Base-by-base conservation (phyloP, 495 filamentous ascomycete genomes). In the Aspergillus ostianus region DNA sequence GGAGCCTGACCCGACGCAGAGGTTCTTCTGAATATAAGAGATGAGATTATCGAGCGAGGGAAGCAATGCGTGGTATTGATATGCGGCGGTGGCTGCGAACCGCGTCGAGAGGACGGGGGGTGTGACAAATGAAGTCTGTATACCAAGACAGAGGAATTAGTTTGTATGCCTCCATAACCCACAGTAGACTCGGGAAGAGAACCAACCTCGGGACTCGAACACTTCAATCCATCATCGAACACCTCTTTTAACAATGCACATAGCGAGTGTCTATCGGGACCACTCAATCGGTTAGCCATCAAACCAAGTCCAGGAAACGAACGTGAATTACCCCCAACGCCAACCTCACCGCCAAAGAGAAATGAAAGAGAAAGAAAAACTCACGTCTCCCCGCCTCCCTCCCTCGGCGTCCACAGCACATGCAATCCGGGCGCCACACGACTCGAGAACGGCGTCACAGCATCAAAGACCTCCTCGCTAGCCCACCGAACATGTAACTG, bases 401-500 rank as follows among this genome's bases (percentile, higher is more conserved):
- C 71, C 44, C 4, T 18, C 20, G 4, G 46, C 15, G 87, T 90
- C 65, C 88, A 91, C 67, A 90, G 89, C 23, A 92, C 79, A 80
- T 97, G 92, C 10, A 98, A 77, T 21, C 94, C 94, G 3, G 92
- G 86, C 6, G 89, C 84, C 32, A 92, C 72, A 59, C 87, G 83
- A 53, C 92, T 88, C 29, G 82, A 72, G 67, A 93, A 89, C 26
- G 94, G 93, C 49, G 86, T 73, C 29, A 87, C 64, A 1, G 83
- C 68, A 32, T 80, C 70, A 65, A 87, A 90, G 3, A 80, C 62
- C 6, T 59, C 62, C 6, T 82, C 73, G 21, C 83, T 85, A 17
- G 86, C 82, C 90, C 92, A 97, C 68, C 90, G 82, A 55, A 98
- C 78, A 71, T 93, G 90, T 32, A 97, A 74, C 68, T 91, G 88